Base-by-base conservation (phyloP, 2,329 filamentous ascomycete genomes). In the Aspergillus sp. region DNA sequence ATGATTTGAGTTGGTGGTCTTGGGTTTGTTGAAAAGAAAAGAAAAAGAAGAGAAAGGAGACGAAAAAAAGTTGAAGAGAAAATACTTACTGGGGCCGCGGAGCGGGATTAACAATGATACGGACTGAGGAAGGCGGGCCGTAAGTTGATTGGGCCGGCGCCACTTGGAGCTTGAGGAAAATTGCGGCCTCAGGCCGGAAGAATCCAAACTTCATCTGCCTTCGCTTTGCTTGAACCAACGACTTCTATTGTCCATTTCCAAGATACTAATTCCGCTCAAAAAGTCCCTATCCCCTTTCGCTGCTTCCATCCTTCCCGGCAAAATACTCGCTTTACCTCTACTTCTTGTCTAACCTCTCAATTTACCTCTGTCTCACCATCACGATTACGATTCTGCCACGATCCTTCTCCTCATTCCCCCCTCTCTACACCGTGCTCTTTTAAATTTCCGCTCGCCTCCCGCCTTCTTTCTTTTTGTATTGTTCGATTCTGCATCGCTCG, bases 1-100 rank as follows among this genome's bases (percentile, higher is more conserved):
- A 88, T 87, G 85, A 89, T 90, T 90, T 90, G 87, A 90, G 84
- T 87, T 84, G 84, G 84, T 87, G 87, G 88, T 90, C 87, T 85
- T 83, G 80, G 72, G 77, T 77, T 77, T 78, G 79, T 72, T 71
- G 70, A 73, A 74, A 74, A 74, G 75, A 77, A 77, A 76, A 73
- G 74, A 73, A 74, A 72, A 68, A 65, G 62, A 63, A 71, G 68
- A 63, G 62, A 54, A 47, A 58, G 51, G 56, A 66, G 57, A 63
- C 60, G 65, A 59, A 53, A 64, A 59, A 56, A 55, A 66, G 55
- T 63, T 60, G 66, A 55, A 54, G 59, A 49, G 47, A 63, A 8
- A 28, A 31, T 7, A 41, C 34, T 41, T 41, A 2, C 11, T 28
- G 34, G 34, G 5, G 34, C 11, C 5, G 2, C 34, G 57, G 57